Evolutionary conservation across 768 basidiomycete species (phyloP).

Genomic region (Mycena polygramma): DNA sequence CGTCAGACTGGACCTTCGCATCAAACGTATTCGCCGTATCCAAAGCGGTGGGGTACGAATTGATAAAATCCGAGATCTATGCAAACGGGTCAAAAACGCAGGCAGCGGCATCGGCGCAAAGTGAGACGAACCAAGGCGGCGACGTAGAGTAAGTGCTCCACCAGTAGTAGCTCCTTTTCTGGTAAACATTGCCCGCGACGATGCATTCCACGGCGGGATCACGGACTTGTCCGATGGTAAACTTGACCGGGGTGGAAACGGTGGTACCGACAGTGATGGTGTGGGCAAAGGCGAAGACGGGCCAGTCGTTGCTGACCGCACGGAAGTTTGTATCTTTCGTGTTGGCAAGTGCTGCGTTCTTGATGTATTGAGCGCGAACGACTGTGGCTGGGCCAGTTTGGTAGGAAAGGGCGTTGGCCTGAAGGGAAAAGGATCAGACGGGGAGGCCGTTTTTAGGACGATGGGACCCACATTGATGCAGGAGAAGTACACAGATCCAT

Average conservation of each 20-base stretch:
- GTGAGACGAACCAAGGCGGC: not conserved
- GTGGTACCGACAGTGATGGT: constrained; percentile 62
- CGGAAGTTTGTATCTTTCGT: constrained; percentile 70
- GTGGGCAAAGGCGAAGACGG: constrained; percentile 71
- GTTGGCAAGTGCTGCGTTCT: constrained; percentile 61
- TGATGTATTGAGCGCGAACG: constrained; percentile 72
- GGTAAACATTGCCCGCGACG: constrained; percentile 51
- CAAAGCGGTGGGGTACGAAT: constrained; percentile 59
- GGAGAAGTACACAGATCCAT: constrained; percentile 74
- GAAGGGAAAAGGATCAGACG: not conserved
- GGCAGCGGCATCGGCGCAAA: not conserved
- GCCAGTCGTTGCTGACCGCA: constrained; percentile 68
- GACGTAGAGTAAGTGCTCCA: constrained; percentile 15
- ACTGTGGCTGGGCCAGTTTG: constrained; percentile 67
- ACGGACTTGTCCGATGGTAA: constrained; percentile 61
- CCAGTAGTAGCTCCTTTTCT: constrained; percentile 21
- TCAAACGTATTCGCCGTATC: constrained; percentile 61
- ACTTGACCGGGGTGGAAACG: constrained; percentile 53
- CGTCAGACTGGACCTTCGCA: constrained; percentile 57
- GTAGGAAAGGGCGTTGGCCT: constrained; percentile 63
- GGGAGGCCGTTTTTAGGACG: not conserved
- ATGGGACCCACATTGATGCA: constrained; percentile 56
- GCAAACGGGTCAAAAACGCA: not conserved
- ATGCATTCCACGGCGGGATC: constrained; percentile 64
- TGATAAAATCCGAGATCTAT: constrained; percentile 43